phyloP scores from a whole-genome alignment of 352 stramenopile species.

The Globisporangium spinosum region DNA sequence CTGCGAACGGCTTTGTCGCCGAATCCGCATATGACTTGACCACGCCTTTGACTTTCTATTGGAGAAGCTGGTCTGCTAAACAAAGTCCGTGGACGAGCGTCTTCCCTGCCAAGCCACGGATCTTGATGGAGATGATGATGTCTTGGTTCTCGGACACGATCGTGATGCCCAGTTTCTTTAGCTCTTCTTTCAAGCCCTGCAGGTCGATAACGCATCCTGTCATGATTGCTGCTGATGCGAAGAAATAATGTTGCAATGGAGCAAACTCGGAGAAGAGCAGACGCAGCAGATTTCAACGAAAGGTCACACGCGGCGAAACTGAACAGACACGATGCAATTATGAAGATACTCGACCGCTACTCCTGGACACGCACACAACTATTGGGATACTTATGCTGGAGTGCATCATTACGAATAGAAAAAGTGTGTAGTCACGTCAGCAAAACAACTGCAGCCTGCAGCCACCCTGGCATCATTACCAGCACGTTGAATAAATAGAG shows the following conservation, averaged over 20 bases:
- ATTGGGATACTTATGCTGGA: background rate
- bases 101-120: slow-evolving; percentile 65
- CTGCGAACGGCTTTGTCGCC: slow-evolving; percentile 54
- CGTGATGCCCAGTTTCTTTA: slow-evolving; percentile 73
- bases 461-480: background rate
- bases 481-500: slow-evolving; percentile 11
- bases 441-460: slow-evolving; percentile 3
- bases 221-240: background rate
- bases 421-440: background rate
- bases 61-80: slow-evolving; percentile 66
- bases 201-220: slow-evolving; percentile 33
- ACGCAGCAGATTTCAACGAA: slow-evolving; percentile 18
- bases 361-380: background rate
- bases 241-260: background rate
- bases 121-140: slow-evolving; percentile 72
- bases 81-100: slow-evolving; percentile 48
- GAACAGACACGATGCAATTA: slow-evolving; percentile 6
- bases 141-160: slow-evolving; percentile 74
- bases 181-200: slow-evolving; percentile 63
- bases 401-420: background rate
- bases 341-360: background rate
- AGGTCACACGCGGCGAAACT: slow-evolving; percentile 25
- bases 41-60: slow-evolving; percentile 70
- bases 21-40: slow-evolving; percentile 46
- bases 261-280: background rate